These are phyloP conservation scores for Anisogramma anomala DNA, from an alignment of 2,329 filamentous ascomycete species.

Conservation along the genomic window DNA sequence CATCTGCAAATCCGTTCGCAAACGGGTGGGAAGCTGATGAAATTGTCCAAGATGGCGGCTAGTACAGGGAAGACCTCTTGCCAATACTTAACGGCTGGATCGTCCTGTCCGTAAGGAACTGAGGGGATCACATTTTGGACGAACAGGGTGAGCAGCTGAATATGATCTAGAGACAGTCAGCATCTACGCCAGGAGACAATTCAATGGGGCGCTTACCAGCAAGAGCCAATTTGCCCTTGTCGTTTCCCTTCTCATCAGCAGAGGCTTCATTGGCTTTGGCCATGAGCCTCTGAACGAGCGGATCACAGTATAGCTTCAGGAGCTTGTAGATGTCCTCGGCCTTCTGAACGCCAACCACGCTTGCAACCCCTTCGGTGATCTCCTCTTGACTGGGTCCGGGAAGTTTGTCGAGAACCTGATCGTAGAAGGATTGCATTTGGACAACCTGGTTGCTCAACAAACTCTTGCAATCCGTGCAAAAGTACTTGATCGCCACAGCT, in stretches of 20 bases:
- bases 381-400: constrained; percentile 85
- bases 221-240: constrained; percentile 61
- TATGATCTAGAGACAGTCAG: constrained; percentile 51
- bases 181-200: not conserved
- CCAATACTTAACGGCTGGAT: constrained; percentile 93
- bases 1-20: constrained; percentile 88
- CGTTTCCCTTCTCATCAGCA: constrained; percentile 46
- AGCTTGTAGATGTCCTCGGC: constrained; percentile 68
- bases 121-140: constrained; percentile 67
- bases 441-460: constrained; percentile 72
- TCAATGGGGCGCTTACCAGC: constrained; percentile 46
- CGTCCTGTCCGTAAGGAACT: constrained; percentile 58
- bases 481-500: constrained; percentile 90
- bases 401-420: constrained; percentile 75
- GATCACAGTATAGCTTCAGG: constrained; percentile 87
- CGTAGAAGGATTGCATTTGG: constrained; percentile 85
- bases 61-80: constrained; percentile 85
- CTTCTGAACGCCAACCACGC: constrained; percentile 79
- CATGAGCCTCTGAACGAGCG: constrained; percentile 77
- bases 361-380: constrained; percentile 88
- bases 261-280: constrained; percentile 73
- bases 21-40: constrained; percentile 75
- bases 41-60: constrained; percentile 76
- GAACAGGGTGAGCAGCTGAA: constrained; percentile 87
- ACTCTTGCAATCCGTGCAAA: constrained; percentile 88